Evolutionary conservation across 352 stramenopile species (phyloP).

Genomic region (Pythium chondricola): DNA sequence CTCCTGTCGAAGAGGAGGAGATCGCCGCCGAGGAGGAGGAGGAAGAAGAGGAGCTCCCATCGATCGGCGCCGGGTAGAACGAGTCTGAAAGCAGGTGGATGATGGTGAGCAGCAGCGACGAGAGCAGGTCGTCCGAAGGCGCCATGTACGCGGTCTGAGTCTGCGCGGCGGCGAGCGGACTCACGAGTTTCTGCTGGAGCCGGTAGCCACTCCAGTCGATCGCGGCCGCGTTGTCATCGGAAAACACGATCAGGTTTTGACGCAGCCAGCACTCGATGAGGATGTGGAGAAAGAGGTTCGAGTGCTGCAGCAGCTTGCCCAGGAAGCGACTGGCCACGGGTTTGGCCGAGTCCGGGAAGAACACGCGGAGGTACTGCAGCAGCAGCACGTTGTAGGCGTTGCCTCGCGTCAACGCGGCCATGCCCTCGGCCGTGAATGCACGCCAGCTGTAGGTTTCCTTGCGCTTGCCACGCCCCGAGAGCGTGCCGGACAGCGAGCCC

Average conservation of each 20-base stretch:
- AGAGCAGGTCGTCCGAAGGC: constrained; percentile 77
- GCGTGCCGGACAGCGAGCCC: constrained; percentile 43
- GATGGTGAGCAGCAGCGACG: constrained; percentile 72
- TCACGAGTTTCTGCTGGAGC: constrained; percentile 31
- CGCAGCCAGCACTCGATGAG: constrained; percentile 85
- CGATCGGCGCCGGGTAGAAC: constrained; percentile 58
- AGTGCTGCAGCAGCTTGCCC: constrained; percentile 67
- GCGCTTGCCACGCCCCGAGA: constrained; percentile 30
- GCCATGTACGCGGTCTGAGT: constrained; percentile 83
- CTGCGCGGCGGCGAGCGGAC: constrained; percentile 67
- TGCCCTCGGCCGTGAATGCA: constrained; percentile 59
- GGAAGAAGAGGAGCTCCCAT: constrained; percentile 17
- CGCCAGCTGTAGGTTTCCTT: constrained; percentile 64
- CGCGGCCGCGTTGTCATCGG: constrained; percentile 34
- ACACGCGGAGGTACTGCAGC: constrained; percentile 75
- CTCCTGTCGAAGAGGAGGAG: constrained; percentile 16
- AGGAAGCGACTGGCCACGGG: constrained; percentile 71
- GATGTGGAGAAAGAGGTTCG: constrained; percentile 80
- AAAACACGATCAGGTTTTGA: constrained; percentile 85
- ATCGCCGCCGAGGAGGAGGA: constrained; percentile 6
- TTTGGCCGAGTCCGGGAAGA: constrained; percentile 57
- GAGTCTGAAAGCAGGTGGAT: constrained; percentile 79
- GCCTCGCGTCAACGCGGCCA: constrained; percentile 51
- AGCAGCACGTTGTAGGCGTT: constrained; percentile 85
- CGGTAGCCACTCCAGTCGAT: constrained; percentile 18